Base-by-base conservation (phyloP, 2,329 filamentous ascomycete genomes). In the Colletotrichum australisinense region DNA sequence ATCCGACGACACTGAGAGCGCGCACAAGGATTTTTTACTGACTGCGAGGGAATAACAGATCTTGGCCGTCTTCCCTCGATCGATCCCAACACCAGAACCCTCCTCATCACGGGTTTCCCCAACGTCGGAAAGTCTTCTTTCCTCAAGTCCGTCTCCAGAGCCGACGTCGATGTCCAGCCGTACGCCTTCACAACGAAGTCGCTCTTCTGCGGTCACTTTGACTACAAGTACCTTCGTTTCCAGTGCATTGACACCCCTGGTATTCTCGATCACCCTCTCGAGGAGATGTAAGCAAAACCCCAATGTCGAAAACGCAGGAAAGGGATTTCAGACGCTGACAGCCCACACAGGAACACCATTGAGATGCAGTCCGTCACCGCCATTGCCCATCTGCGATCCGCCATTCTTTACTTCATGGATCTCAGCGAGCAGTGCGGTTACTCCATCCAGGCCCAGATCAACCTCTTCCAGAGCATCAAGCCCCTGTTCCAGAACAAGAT, bases 311-410 rank as follows among this genome's bases (percentile, higher is more conserved):
- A 28, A 6, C 2, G 11, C 46, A 19, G 24, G 28, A 14, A 9
- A 63, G 11, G 26, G 52, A 4, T 9, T n/a, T 19, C 35, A 35
- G 30, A 65, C 19, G 14, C 28, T 63, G 9, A 73, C 42, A 9
- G 8, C 7, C 8, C 11, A 4, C 9, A 55, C n/a, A 73, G 70
- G 97, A 98, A 98, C 86, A 98, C 97, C 4, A 99, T 99, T 81
- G 97, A 99, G 85, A 98, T 98, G 95, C 97, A 98, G 88, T 94
- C 94, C 75, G 98, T 99, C 78, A 98, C 96, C 22, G 97, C 97
- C 12, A 98, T 99, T 86, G 97, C 97, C 64, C 97, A 99, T 87
- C 88, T 99, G 81, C 91, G 96, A 79, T 97, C 95, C 55, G 96
- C 96, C 69, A 97, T 99, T 76, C 88, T 98, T 73, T 98, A 98